Evolutionary conservation across 169 alveolate species (phyloP).

Genomic region (Hepatocystis sp.): DNA sequence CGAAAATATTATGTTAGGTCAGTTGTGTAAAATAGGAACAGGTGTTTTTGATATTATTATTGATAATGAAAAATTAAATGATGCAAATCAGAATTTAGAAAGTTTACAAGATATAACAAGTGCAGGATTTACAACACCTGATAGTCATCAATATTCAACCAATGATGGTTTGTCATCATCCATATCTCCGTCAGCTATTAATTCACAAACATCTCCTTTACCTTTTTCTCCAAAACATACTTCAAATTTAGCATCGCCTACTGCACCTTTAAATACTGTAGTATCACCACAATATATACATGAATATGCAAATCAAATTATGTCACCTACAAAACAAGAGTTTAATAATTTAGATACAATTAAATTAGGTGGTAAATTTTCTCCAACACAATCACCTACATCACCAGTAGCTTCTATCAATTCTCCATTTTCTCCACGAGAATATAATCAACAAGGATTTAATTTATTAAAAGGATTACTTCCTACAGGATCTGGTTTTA

Average conservation of each 20-base stretch:
- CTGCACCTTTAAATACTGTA: slow-evolving; percentile 79
- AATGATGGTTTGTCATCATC: slow-evolving; percentile 83
- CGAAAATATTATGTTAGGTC: slow-evolving; percentile 97
- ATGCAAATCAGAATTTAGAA: slow-evolving; percentile 90
- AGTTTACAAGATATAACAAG: slow-evolving; percentile 84
- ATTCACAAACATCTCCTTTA: slow-evolving; percentile 84
- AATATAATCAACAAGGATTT: slow-evolving; percentile 28
- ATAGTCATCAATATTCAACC: slow-evolving; percentile 77
- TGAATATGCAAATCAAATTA: slow-evolving; percentile 24
- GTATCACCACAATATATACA: slow-evolving; percentile 77
- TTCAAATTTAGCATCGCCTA: slow-evolving; percentile 81
- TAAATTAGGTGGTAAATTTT: slow-evolving; percentile 92
- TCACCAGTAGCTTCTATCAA: slow-evolving; percentile 74
- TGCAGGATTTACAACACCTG: slow-evolving; percentile 86
- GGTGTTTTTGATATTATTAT: slow-evolving; percentile 93
- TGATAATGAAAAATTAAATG: slow-evolving; percentile 92
- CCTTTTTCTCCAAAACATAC: slow-evolving; percentile 87
- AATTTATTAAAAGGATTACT: slow-evolving; percentile 21
- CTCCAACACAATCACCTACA: slow-evolving; percentile 92
- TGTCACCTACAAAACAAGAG: slow-evolving; percentile 70
- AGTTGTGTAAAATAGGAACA: slow-evolving; percentile 94
- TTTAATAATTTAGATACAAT: slow-evolving; percentile 79
- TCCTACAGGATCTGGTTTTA: no score
- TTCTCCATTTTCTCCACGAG: slow-evolving; percentile 78
- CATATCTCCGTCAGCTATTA: slow-evolving; percentile 85